Conservation (phyloP, 495 filamentous ascomycete genomes). For the Penicillium canescens region DNA sequence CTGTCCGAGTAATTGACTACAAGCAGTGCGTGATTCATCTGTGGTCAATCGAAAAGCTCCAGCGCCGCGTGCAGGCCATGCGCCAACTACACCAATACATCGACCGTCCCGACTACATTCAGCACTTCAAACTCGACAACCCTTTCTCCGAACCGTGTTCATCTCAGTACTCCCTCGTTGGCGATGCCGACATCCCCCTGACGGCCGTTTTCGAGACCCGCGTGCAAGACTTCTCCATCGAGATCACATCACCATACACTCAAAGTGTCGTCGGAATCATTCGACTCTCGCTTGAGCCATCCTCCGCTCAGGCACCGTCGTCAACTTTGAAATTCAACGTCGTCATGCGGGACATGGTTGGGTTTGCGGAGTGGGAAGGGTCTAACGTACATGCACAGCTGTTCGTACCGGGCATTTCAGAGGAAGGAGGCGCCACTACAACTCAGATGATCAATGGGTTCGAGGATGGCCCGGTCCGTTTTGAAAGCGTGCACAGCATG, state of each 20-base stretch:
- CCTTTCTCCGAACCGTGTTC: slow-evolving; percentile 89
- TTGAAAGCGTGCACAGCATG: slow-evolving; percentile 98
- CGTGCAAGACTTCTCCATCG: slow-evolving; percentile 90
- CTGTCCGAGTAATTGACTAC: slow-evolving; percentile 89
- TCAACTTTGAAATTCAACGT: slow-evolving; percentile 98
- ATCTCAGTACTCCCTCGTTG: slow-evolving; percentile 88
- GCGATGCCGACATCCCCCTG: slow-evolving; percentile 91
- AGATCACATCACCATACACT: slow-evolving; percentile 91
- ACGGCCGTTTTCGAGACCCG: slow-evolving; percentile 92
- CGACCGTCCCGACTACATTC: slow-evolving; percentile 89
- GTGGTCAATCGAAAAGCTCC: slow-evolving; percentile 93
- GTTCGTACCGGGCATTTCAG: slow-evolving; percentile 88
- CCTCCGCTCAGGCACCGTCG: slow-evolving; percentile 86
- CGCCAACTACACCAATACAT: slow-evolving; percentile 95
- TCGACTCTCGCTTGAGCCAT: slow-evolving; percentile 88
- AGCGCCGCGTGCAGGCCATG: slow-evolving; percentile 85
- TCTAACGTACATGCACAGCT: slow-evolving; percentile 95
- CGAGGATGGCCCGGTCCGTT: slow-evolving; percentile 90
- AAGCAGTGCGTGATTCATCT: slow-evolving; percentile 82
- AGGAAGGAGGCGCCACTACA: slow-evolving; percentile 88
- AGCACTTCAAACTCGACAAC: slow-evolving; percentile 59
- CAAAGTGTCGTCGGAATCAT: slow-evolving; percentile 85
- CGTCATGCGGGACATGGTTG: slow-evolving; percentile 95
- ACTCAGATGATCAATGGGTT: slow-evolving; percentile 95
- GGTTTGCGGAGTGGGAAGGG: slow-evolving; percentile 94